Percentiles rank a stretch among this genome's conserved stretches.
These are phyloP conservation scores for Ophiostoma ulmi DNA, from an alignment of 2,329 filamentous ascomycete species.

Conservation along the genomic window DNA sequence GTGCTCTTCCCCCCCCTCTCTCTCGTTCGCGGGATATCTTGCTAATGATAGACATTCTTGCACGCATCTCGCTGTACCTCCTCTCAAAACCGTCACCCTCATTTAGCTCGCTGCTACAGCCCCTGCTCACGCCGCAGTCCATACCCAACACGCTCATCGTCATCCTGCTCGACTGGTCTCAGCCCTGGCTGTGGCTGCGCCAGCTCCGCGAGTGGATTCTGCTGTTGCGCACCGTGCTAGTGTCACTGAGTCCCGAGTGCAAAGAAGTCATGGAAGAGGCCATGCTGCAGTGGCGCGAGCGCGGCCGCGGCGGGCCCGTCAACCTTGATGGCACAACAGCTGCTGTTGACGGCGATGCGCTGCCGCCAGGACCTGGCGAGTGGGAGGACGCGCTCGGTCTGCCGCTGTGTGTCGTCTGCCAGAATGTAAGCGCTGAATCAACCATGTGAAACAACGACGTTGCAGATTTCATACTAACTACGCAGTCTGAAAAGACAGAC, in stretches of 20 bases:
- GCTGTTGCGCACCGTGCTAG: conserved; percentile 70
- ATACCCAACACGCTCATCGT: conserved; percentile 84
- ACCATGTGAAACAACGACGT: background rate
- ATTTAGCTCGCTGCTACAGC: conserved; percentile 76
- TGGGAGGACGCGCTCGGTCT: conserved; percentile 88
- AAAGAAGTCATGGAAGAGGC: conserved; percentile 83
- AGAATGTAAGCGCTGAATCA: conserved; percentile 63
- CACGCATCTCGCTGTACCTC: conserved; percentile 82
- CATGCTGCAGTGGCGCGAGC: conserved; percentile 73
- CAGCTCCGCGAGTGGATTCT: conserved; percentile 87
- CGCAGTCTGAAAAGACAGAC: conserved; percentile 80
- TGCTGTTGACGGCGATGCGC: conserved; percentile 54
- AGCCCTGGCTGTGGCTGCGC: conserved; percentile 87
- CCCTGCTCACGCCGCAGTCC: conserved; percentile 75
- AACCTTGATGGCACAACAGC: conserved; percentile 58
- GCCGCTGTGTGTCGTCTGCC: conserved; percentile 89
- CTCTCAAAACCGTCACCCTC: conserved; percentile 78
- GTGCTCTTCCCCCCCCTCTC: conserved; percentile 39
- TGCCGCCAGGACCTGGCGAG: conserved; percentile 81
- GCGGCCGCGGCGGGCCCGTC: conserved; percentile 59
- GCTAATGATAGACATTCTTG: conserved; percentile 68
- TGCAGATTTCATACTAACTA: background rate
- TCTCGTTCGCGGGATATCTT: background rate
- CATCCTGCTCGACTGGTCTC: conserved; percentile 90
- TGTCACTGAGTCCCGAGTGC: conserved; percentile 67